Evolutionary conservation across 352 stramenopile genomes (phyloP), one percentile per base, ranked within the genome.

Genomic region (Elongisporangium senticosum): DNA sequence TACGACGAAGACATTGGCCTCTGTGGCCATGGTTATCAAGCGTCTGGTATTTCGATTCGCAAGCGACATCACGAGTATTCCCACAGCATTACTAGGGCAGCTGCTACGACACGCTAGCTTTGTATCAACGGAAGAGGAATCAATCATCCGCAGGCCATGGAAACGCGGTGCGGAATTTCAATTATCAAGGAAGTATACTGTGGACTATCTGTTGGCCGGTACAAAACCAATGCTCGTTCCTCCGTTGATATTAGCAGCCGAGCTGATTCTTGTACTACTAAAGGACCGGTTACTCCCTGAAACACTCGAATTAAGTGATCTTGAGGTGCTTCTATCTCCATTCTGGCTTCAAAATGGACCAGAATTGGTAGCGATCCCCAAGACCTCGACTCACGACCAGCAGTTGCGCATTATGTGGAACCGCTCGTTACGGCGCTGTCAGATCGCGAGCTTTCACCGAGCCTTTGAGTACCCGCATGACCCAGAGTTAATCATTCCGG

Each of bases 361-460:
- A 20, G 56, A 56, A 26, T 7, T 43, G 22, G 23, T 21, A 17
- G 33, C n/a, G 7, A 15, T 51, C 3, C 10, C 51, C 7, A 55
- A 50, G 22, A 51, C 22, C 2, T 61, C 47, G 33, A 14, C 33
- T 2, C 33, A 43, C 33, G 33, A 43, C 11, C 33, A 43, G 33
- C 8, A 17, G 17, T 15, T 43, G 15, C 62, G 82, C 21, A 72
- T 77, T 23, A 64, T 87, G 40, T 91, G 79, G 82, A 91, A 91
- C 55, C 82, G 77, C 17, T 78, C 72, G 0, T 70, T 91, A 50
- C 77, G 82, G 21, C 62, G 82, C 7, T 89, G 77, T 54, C 61
- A 79, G 62, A 65, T 69, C 17, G 72, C 62, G 4, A 69, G 65
- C n/a, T 75, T 79, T 24, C 66, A 64, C 17, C 22, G 48, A 7